These are phyloP conservation scores for Eucalyptus tenuipes DNA, from an alignment of 345 rosid species.

Conservation along the genomic window DNA sequence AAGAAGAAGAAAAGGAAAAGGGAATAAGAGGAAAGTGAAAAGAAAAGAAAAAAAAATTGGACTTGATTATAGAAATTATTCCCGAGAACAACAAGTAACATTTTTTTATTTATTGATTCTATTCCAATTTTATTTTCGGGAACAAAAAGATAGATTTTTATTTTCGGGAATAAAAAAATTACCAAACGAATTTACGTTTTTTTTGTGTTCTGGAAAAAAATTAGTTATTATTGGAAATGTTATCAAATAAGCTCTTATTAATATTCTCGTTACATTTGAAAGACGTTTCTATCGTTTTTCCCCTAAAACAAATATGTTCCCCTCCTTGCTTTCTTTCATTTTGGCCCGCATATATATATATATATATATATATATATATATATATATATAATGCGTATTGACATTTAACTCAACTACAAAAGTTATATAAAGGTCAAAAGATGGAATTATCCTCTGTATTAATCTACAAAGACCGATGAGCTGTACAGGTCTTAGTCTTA, in stretches of 20 bases:
- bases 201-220: too few species aligned
- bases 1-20: too few species aligned
- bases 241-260: fast-evolving
- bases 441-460: neutral
- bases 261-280: neutral
- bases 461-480: too few species aligned
- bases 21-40: too few species aligned
- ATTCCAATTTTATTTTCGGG: fast-evolving
- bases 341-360: too few species aligned
- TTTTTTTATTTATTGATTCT: too few species aligned
- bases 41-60: fast-evolving
- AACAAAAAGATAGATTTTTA: too few species aligned
- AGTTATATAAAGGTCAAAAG: neutral
- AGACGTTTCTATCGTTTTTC: neutral
- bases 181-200: fast-evolving
- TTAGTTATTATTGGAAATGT: fast-evolving
- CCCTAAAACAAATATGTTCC: neutral
- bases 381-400: too few species aligned
- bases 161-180: fast-evolving
- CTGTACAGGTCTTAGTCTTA: too few species aligned
- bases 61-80: too few species aligned
- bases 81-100: fast-evolving
- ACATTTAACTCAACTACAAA: neutral
- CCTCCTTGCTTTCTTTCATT: neutral
- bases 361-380: too few species aligned